Percentiles rank a stretch among this genome's conserved stretches.
These are phyloP conservation scores for Trametes cinnabarina DNA, from an alignment of 768 basidiomycete species.

Conservation along the genomic window DNA sequence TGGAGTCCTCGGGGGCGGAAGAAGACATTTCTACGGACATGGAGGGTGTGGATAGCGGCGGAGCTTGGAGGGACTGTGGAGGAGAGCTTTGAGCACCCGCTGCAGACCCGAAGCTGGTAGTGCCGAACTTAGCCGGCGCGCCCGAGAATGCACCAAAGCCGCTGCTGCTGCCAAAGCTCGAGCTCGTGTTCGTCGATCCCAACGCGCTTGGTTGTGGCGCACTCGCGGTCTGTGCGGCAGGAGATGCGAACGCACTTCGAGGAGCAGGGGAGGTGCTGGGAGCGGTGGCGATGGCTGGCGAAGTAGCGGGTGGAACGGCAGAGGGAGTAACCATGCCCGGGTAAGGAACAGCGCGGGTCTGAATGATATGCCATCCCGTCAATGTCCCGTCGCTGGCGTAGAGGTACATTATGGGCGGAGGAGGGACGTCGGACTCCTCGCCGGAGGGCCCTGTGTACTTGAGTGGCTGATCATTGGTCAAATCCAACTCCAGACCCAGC, in stretches of 20 bases:
- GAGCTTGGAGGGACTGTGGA: neutral
- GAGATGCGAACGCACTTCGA: slow-evolving; percentile 7
- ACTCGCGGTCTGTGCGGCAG: slow-evolving; percentile 3
- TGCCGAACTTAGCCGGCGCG: slow-evolving; percentile 25
- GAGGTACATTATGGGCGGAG: slow-evolving; percentile 66
- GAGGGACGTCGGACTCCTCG: slow-evolving; percentile 42
- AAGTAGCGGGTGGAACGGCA: neutral
- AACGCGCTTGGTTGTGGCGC: slow-evolving; percentile 15
- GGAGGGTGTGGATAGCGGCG: neutral
- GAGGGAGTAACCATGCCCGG: slow-evolving; percentile 46
- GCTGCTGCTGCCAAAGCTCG: slow-evolving; percentile 1
- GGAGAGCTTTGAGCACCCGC: neutral
- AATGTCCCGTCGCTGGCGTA: slow-evolving; percentile 80
- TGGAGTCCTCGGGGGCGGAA: slow-evolving; percentile 19
- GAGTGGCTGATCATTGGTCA: slow-evolving; percentile 50
- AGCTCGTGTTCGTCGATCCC: slow-evolving; percentile 14
- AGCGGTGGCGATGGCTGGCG: neutral
- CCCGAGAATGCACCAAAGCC: slow-evolving; percentile 28
- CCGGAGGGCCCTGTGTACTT: slow-evolving; percentile 39
- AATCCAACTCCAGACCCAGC: slow-evolving; percentile 61
- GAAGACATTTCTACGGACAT: slow-evolving; percentile 14
- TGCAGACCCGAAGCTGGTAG: slow-evolving; percentile 14
- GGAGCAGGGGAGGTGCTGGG: neutral
- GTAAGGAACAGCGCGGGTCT: slow-evolving; percentile 52
- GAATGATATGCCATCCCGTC: slow-evolving; percentile 68